Conservation (phyloP, 2,329 filamentous ascomycete genomes). For the Trichoderma asperellum region DNA sequence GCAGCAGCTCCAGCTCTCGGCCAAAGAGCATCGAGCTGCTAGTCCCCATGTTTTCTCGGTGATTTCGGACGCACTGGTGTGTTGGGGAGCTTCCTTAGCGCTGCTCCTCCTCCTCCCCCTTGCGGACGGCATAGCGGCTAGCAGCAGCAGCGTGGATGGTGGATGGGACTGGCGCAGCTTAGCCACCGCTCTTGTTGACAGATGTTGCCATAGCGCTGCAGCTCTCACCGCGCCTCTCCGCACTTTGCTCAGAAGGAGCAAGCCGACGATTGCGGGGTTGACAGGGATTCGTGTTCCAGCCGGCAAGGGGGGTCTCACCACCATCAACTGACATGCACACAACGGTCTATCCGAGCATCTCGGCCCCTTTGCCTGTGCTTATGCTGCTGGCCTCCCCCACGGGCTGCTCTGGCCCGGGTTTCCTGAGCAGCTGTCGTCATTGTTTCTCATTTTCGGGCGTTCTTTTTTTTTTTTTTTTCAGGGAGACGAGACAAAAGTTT, state of each 20-base stretch:
- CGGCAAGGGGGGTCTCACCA: slow-evolving; percentile 18
- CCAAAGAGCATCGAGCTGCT: slow-evolving; percentile 68
- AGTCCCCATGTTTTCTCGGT: slow-evolving; percentile 61
- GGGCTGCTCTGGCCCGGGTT: not conserved
- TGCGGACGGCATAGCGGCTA: slow-evolving; percentile 17
- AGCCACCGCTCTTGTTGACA: slow-evolving; percentile 8
- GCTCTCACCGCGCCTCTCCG: slow-evolving; percentile 26
- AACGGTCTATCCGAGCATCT: slow-evolving; percentile 5
- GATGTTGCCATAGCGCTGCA: slow-evolving; percentile 25
- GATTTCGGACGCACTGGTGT: slow-evolving; percentile 29
- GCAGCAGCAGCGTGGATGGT: slow-evolving; percentile 9
- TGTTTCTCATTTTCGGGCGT: slow-evolving; percentile 15
- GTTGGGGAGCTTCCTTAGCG: slow-evolving; percentile 17
- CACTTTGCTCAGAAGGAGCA: slow-evolving; percentile 18
- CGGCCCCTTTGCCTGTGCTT: not conserved
- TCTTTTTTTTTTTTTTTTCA: slow-evolving; percentile 6
- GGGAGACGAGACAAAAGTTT: slow-evolving; percentile 16
- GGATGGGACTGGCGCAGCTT: slow-evolving; percentile 12
- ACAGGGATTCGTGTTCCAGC: slow-evolving; percentile 31
- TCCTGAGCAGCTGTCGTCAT: not conserved
- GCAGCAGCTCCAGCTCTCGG: slow-evolving; percentile 59
- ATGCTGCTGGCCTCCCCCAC: not conserved
- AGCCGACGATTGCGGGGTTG: slow-evolving; percentile 36
- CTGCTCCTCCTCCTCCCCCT: slow-evolving; percentile 1
- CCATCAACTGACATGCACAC: slow-evolving; percentile 3